These are phyloP conservation scores for Teratosphaeria gauchensis DNA, from an alignment of 2,329 filamentous ascomycete genomes.

Conservation along the genomic window DNA sequence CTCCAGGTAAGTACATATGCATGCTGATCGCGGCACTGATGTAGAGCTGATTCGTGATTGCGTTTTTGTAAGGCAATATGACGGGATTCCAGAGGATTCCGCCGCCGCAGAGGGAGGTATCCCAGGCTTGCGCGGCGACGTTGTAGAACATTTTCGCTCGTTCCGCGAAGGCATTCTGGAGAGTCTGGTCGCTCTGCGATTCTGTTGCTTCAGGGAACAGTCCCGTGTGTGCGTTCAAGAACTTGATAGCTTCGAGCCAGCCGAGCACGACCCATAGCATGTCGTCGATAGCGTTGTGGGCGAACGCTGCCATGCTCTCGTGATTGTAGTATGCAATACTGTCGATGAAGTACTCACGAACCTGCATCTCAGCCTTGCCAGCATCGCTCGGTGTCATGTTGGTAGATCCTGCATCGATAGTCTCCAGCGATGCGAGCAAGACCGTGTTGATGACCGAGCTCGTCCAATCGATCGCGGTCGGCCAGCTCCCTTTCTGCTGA, in stretches of 20 bases:
- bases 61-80: constrained; percentile 81
- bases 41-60: constrained; percentile 87
- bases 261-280: constrained; percentile 92
- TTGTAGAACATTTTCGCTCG: constrained; percentile 80
- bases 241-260: constrained; percentile 75
- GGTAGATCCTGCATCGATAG: constrained; percentile 36
- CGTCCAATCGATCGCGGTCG: constrained; percentile 85
- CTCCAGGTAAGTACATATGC: constrained; percentile 82
- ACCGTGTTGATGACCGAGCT: constrained; percentile 75
- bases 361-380: constrained; percentile 52
- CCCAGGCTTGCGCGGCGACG: constrained; percentile 69
- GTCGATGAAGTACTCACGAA: constrained; percentile 74
- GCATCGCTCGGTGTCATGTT: not conserved
- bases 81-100: constrained; percentile 89
- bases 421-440: constrained; percentile 54
- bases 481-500: constrained; percentile 72
- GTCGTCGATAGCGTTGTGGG: constrained; percentile 78
- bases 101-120: constrained; percentile 66
- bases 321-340: constrained; percentile 73
- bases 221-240: constrained; percentile 58
- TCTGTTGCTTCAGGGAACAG: not conserved
- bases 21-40: constrained; percentile 77
- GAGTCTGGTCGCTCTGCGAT: constrained; percentile 46
- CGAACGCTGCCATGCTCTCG: constrained; percentile 66
- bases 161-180: constrained; percentile 69